Evolutionary conservation across 1,284 basidiomycete genomes (phyloP).

Genomic region (Pholiota adiposa): DNA sequence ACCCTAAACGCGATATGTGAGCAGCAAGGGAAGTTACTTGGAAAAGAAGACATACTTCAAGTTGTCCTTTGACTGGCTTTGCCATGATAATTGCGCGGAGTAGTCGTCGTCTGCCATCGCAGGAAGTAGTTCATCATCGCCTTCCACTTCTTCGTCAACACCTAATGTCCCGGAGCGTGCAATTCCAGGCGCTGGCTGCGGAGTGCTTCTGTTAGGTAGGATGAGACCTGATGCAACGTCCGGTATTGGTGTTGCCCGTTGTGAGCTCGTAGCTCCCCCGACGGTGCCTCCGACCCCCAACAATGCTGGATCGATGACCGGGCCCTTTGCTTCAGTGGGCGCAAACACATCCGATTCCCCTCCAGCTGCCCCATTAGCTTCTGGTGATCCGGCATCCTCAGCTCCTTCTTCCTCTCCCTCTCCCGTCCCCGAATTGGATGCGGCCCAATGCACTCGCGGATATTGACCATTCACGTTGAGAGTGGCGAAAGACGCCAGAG

Average conservation of each 20-base stretch:
- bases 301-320: constrained; percentile 27
- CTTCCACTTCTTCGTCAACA: constrained; percentile 59
- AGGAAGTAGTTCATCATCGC: constrained; percentile 73
- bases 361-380: neutral
- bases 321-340: neutral
- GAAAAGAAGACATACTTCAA: constrained; percentile 55
- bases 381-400: neutral
- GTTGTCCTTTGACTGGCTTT: constrained; percentile 84
- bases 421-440: constrained; percentile 22
- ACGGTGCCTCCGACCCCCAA: constrained; percentile 12
- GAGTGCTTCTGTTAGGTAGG: constrained; percentile 13
- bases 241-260: constrained; percentile 19
- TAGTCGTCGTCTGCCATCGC: constrained; percentile 88
- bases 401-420: constrained; percentile 25
- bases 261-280: constrained; percentile 11
- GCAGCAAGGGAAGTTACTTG: constrained; percentile 2
- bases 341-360: neutral
- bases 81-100: constrained; percentile 77
- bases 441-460: constrained; percentile 46
- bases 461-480: constrained; percentile 32
- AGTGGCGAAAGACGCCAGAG: constrained; percentile 18
- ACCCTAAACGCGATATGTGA: constrained; percentile 51
- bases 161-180: constrained; percentile 20
- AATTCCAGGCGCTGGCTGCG: constrained; percentile 13
- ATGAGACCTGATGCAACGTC: constrained; percentile 19